Percentiles rank a stretch among this genome's conserved stretches.
Conservation (phyloP, 345 rosid genomes). For the Acer negundo region DNA sequence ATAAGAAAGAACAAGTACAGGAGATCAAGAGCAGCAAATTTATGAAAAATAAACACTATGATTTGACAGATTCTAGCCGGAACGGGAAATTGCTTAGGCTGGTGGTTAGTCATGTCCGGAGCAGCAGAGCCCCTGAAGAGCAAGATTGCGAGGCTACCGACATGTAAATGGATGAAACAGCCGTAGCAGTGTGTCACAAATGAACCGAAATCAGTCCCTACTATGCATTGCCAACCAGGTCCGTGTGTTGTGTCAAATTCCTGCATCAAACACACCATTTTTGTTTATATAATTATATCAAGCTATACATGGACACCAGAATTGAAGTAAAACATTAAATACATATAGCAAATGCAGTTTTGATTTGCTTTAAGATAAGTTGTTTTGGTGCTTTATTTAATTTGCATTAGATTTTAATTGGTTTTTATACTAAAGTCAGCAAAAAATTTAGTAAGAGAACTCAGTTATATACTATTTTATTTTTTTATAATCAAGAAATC, state of each 20-base stretch:
- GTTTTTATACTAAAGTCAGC: too few species aligned
- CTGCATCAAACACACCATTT: slow-evolving; percentile 32
- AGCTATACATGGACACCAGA: not conserved
- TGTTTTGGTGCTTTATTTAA: too few species aligned
- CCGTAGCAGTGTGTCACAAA: slow-evolving; percentile 66
- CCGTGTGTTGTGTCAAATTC: slow-evolving; percentile 58
- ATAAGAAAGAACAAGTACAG: slow-evolving; percentile 10
- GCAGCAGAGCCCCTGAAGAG: slow-evolving; percentile 63
- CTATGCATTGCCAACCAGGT: slow-evolving; percentile 71
- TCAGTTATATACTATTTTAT: too few species aligned
- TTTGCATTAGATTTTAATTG: too few species aligned
- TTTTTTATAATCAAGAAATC: too few species aligned
- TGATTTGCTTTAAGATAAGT: too few species aligned
- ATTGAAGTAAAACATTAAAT: too few species aligned
- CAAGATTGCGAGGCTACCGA: slow-evolving; percentile 62
- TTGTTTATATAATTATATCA: not conserved
- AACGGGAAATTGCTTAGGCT: slow-evolving; percentile 23
- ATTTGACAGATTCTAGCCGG: slow-evolving; percentile 21
- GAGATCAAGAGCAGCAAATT: not conserved
- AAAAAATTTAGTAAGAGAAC: too few species aligned
- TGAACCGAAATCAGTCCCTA: slow-evolving; percentile 67
- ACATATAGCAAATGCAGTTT: too few species aligned
- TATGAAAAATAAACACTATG: slow-evolving; percentile 1
- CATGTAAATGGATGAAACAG: slow-evolving; percentile 57
- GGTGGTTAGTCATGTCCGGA: slow-evolving; percentile 15